Evolutionary conservation across 164 flowering plant species (phyloP).

Genomic region (Vitis labrusca): DNA sequence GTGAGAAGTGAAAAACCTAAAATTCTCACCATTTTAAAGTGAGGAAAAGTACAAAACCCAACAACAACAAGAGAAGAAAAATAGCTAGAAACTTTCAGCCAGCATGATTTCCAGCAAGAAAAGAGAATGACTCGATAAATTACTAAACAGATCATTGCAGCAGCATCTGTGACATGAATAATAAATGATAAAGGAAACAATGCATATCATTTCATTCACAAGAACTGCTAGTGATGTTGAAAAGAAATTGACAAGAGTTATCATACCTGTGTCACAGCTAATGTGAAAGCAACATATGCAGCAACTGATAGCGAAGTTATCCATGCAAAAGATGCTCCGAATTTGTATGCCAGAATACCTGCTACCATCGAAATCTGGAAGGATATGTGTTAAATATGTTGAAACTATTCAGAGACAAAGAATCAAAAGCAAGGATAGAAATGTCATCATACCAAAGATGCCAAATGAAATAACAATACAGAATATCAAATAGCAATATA

Average conservation of each 20-base stretch:
- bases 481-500: not conserved
- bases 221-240: not conserved
- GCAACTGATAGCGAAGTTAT: constrained; percentile 93
- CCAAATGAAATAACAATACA: not conserved
- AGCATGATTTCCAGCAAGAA: not conserved
- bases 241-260: not conserved
- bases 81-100: not conserved
- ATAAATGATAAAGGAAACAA: not conserved
- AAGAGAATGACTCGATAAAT: not conserved
- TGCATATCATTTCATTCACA: not conserved
- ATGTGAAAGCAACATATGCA: constrained; percentile 81
- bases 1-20: not conserved
- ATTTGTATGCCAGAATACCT: constrained; percentile 98
- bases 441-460: not conserved
- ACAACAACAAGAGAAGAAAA: not conserved
- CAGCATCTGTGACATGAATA: not conserved
- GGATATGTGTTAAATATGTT: constrained; percentile 29
- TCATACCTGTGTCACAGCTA: constrained; percentile 84
- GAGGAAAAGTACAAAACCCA: not conserved
- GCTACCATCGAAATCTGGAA: constrained; percentile 96
- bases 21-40: not conserved
- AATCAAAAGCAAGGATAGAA: not conserved
- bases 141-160: too few relatives aligned
- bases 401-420: constrained; percentile 6
- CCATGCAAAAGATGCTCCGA: constrained; percentile 96